Base-by-base conservation (phyloP, 257 asterid species). In the Jasminum sambac region DNA sequence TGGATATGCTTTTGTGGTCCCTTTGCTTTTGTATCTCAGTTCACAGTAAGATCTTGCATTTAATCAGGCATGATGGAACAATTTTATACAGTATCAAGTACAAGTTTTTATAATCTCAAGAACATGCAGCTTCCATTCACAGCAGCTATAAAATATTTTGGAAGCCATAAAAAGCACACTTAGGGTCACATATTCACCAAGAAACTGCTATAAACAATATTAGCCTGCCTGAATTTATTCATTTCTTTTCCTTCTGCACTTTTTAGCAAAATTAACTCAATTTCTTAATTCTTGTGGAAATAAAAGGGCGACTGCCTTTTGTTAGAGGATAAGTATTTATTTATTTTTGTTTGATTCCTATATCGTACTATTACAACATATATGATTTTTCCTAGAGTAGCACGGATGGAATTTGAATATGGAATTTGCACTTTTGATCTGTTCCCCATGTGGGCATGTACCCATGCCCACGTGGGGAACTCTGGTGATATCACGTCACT, bases 1-100 rank as follows among this genome's bases (percentile, higher is more conserved):
- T 11, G 7, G 58, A 48, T 48, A 23, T 73, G 88, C 77, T 73
- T 19, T 76, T 73, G 87, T 85, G 88, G 90, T 81, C 91, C 91
- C 83, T 78, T 62, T n/a, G 55, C 41, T 25, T 67, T 21, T 59
- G 17, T 6, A 70, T 30, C 64, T 9, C 61, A 69, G 64, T 40
- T 64, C 40, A 68, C 67, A 23, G 41, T 52, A 36, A 11, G n/a
- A 60, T 19, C 66, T 17, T 64, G 41, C 62, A 42, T 66, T 23
- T 21, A 42, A 39, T 58, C 43, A 70, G 26, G 21, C 11, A 39
- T 63, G 10, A 36, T 11, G n/a, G 63, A 52, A 38, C 25, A 8
- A 43, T 16, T 43, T 63, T 58, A 38, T 41, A 19, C 21, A 64
- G 43, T 36, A 58, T 59, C 76, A 76, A 72, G 79, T 75, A 78